A percentile compares a stretch with the other conserved stretches of the same genome.
Evolutionary conservation across 768 basidiomycete genomes (phyloP).

Genomic region (Cubamyces sp.): DNA sequence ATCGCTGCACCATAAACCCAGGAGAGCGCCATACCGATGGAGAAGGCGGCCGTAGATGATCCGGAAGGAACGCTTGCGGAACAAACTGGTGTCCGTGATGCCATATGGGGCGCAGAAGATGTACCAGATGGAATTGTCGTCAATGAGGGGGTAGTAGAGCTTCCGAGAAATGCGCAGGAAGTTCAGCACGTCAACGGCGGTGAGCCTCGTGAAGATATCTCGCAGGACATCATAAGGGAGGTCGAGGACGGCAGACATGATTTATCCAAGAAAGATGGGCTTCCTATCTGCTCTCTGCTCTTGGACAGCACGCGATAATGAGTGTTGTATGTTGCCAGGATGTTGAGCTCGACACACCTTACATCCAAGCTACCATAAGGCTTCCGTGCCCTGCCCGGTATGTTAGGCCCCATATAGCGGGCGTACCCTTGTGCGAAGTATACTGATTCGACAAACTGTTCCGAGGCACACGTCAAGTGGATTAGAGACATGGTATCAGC

Average conservation of each 20-base stretch:
- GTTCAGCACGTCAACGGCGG: constrained; percentile 23
- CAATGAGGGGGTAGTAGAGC: constrained; percentile 20
- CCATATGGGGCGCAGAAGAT: constrained; percentile 26
- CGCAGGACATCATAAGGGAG: constrained; percentile 30
- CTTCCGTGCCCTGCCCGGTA: neutral
- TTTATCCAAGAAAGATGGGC: neutral
- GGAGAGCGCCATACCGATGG: constrained; percentile 29
- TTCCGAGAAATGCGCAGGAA: constrained; percentile 12
- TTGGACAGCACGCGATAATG: neutral
- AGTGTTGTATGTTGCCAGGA: neutral
- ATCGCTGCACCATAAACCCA: constrained; percentile 34
- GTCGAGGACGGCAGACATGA: constrained; percentile 10
- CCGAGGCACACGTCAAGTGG: too few relatives aligned
- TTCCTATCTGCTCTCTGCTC: neutral
- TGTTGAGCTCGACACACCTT: neutral
- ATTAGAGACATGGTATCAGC: too few relatives aligned
- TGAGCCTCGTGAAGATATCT: constrained; percentile 18
- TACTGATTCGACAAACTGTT: too few relatives aligned
- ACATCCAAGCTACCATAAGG: neutral
- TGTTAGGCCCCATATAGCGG: neutral
- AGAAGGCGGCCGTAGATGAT: constrained; percentile 27
- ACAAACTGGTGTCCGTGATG: constrained; percentile 14
- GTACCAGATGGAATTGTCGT: constrained; percentile 27
- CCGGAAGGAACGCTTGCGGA: constrained; percentile 19
- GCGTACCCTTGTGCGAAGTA: too few relatives aligned